Conservation (phyloP, 768 basidiomycete genomes). For the Boletus speciosus region DNA sequence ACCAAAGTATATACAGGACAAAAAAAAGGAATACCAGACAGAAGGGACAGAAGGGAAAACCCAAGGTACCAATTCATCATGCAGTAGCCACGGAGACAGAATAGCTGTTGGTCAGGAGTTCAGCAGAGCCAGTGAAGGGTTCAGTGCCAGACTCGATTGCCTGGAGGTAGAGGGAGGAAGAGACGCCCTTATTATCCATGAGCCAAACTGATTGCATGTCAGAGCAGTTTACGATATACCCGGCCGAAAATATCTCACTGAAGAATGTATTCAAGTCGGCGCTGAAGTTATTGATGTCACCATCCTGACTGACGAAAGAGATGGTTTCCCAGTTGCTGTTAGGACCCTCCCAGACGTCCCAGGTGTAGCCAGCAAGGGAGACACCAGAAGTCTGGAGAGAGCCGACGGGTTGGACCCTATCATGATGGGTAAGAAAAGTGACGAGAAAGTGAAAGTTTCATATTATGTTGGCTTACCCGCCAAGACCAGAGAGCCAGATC, state of each 20-base stretch:
- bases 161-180: slow-evolving; percentile 48
- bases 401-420: slow-evolving; percentile 55
- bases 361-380: slow-evolving; percentile 45
- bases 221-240: neutral
- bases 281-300: slow-evolving; percentile 48
- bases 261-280: slow-evolving; percentile 55
- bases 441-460: neutral
- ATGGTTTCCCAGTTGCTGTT: slow-evolving; percentile 54
- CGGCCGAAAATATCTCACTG: slow-evolving; percentile 32
- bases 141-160: slow-evolving; percentile 55
- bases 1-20: neutral
- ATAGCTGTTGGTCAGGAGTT: slow-evolving; percentile 40
- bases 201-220: slow-evolving; percentile 39
- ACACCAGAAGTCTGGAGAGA: slow-evolving; percentile 40
- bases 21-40: neutral
- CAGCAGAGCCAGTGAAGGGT: slow-evolving; percentile 50
- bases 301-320: slow-evolving; percentile 49
- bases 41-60: neutral
- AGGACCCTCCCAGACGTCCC: slow-evolving; percentile 55
- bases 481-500: slow-evolving; percentile 59
- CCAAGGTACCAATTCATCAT: neutral
- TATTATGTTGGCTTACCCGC: slow-evolving; percentile 37
- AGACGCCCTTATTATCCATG: slow-evolving; percentile 43
- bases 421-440: neutral
- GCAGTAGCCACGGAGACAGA: slow-evolving; percentile 35